These are phyloP conservation scores for Neurospora discreta DNA, from an alignment of 495 filamentous ascomycete species.

Conservation along the genomic window DNA sequence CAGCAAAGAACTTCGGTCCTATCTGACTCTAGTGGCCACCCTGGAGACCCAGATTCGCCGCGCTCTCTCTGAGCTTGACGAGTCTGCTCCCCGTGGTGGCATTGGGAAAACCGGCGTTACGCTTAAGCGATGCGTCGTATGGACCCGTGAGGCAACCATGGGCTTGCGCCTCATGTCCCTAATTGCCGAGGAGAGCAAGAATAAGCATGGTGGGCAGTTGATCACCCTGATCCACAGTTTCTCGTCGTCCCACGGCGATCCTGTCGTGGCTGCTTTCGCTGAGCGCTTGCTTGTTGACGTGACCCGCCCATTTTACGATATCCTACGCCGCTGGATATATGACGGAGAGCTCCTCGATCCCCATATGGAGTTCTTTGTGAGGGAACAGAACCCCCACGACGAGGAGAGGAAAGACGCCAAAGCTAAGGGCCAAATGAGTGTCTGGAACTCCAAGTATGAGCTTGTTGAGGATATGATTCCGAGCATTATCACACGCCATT, in stretches of 20 bases:
- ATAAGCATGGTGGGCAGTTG: slow-evolving; percentile 80
- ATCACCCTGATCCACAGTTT: slow-evolving; percentile 92
- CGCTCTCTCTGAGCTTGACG: slow-evolving; percentile 58
- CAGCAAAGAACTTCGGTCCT: slow-evolving; percentile 72
- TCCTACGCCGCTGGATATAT: slow-evolving; percentile 95
- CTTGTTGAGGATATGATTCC: slow-evolving; percentile 79
- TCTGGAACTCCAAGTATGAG: slow-evolving; percentile 97
- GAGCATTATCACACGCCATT: slow-evolving; percentile 80
- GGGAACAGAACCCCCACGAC: slow-evolving; percentile 46
- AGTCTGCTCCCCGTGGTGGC: slow-evolving; percentile 48
- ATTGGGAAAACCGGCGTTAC: slow-evolving; percentile 88
- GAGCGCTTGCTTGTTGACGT: slow-evolving; percentile 84
- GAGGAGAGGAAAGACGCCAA: slow-evolving; percentile 37
- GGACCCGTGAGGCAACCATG: slow-evolving; percentile 96
- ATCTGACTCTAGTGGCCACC: slow-evolving; percentile 85
- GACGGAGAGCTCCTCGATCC: slow-evolving; percentile 96
- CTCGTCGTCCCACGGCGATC: slow-evolving; percentile 87
- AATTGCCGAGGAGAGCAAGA: slow-evolving; percentile 82
- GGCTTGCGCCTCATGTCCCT: slow-evolving; percentile 86
- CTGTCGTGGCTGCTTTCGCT: slow-evolving; percentile 86
- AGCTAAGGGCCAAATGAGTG: slow-evolving; percentile 68
- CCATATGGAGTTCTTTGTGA: slow-evolving; percentile 91
- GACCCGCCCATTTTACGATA: slow-evolving; percentile 95
- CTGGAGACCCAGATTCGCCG: slow-evolving; percentile 88
- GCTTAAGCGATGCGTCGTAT: slow-evolving; percentile 88